These are phyloP conservation scores for Solanum piurae DNA, from an alignment of 257 asterid species.

Conservation along the genomic window DNA sequence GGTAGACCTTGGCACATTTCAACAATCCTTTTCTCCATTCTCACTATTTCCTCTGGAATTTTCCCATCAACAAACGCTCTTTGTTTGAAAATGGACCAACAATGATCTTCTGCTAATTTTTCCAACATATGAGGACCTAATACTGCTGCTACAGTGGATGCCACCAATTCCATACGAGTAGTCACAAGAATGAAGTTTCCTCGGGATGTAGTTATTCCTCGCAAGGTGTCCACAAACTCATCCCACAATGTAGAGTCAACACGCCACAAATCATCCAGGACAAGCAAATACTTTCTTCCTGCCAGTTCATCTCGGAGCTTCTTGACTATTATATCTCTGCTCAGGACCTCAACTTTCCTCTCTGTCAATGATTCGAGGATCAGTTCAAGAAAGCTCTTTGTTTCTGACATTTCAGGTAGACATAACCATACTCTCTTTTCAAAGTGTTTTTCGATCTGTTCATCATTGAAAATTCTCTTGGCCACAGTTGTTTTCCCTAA, in stretches of 20 bases:
- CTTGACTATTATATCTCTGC: background rate
- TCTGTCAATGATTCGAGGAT: background rate
- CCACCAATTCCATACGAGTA: background rate
- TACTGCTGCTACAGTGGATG: background rate
- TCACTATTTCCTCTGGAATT: background rate
- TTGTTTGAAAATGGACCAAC: slow-evolving; percentile 8
- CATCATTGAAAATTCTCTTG: background rate
- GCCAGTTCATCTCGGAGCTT: background rate
- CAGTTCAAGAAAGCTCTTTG: background rate
- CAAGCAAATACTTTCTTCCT: slow-evolving; percentile 1
- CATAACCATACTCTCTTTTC: slow-evolving; percentile 6
- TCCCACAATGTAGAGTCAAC: background rate
- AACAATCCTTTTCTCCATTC: background rate
- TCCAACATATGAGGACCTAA: background rate
- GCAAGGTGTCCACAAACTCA: background rate
- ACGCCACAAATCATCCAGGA: slow-evolving; percentile 28
- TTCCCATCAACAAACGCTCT: slow-evolving; percentile 1
- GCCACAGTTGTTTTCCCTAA: slow-evolving; percentile 14
- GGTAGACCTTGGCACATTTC: slow-evolving; percentile 10
- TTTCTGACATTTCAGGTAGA: slow-evolving; percentile 7
- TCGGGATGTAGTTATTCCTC: background rate
- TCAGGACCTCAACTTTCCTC: background rate
- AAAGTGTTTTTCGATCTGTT: background rate
- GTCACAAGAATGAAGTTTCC: slow-evolving; percentile 12
- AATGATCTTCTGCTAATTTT: background rate